A percentile compares a stretch with the other conserved stretches of the same genome.
These are phyloP conservation scores for Durusdinium trenchii DNA, from an alignment of 73 alveolate species.

Conservation along the genomic window DNA sequence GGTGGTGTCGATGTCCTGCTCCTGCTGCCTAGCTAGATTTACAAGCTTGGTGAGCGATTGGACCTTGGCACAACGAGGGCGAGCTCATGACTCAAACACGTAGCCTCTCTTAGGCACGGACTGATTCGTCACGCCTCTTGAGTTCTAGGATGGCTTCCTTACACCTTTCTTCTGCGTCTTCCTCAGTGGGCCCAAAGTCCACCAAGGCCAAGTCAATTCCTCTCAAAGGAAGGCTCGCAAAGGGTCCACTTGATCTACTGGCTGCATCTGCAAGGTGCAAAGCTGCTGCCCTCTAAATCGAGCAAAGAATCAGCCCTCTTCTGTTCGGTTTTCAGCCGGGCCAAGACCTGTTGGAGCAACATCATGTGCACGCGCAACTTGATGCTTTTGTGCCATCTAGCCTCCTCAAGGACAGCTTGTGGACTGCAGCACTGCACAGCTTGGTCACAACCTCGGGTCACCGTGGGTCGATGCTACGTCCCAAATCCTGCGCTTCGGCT, in stretches of 20 bases:
- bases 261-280: neutral
- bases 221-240: too few relatives aligned
- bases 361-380: neutral
- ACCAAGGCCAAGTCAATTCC: too few relatives aligned
- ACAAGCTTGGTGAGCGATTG: slow-evolving; percentile 59
- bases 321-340: slow-evolving; percentile 23
- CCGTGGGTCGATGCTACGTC: neutral
- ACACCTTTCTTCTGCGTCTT: slow-evolving; percentile 67
- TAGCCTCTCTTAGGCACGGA: neutral
- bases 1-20: slow-evolving; percentile 38
- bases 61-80: slow-evolving; percentile 7
- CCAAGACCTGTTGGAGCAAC: slow-evolving; percentile 44
- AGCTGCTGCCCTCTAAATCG: neutral
- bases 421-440: slow-evolving; percentile 79
- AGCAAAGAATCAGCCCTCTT: too few relatives aligned
- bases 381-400: neutral
- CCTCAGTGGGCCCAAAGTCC: neutral
- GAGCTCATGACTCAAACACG: neutral
- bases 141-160: slow-evolving; percentile 44
- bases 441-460: slow-evolving; percentile 66
- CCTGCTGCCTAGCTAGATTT: slow-evolving; percentile 83
- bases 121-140: slow-evolving; percentile 61
- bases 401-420: slow-evolving; percentile 79
- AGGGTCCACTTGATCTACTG: too few relatives aligned
- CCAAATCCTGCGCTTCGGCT: neutral